A percentile compares a stretch with the other conserved stretches of the same genome.
Evolutionary conservation across 495 filamentous ascomycete genomes (phyloP).

Genomic region (Hypoxylon subgilvum): DNA sequence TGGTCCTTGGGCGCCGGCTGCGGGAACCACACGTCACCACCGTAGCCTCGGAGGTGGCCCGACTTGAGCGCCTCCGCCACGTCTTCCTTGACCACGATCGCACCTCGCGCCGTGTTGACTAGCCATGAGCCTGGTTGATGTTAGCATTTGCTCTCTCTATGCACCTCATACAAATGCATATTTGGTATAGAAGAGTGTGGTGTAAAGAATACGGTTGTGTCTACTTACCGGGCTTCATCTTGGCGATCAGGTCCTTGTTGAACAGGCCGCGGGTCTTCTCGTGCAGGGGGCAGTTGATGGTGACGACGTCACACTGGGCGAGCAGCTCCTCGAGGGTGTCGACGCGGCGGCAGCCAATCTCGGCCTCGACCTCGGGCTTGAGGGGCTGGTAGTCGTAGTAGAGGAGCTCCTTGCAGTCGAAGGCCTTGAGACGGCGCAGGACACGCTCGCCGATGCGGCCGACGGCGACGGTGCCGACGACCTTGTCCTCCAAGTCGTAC

Average conservation of each 20-base stretch:
- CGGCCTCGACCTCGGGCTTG: slow-evolving; percentile 82
- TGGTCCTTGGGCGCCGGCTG: slow-evolving; percentile 97
- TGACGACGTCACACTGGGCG: slow-evolving; percentile 94
- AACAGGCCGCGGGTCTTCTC: slow-evolving; percentile 96
- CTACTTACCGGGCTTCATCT: slow-evolving; percentile 96
- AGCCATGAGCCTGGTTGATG: slow-evolving; percentile 76
- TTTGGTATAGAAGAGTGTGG: neutral
- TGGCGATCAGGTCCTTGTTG: slow-evolving; percentile 98
- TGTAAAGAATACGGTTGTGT: too few species aligned
- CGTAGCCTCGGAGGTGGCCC: slow-evolving; percentile 95
- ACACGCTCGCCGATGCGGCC: slow-evolving; percentile 99
- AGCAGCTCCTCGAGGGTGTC: slow-evolving; percentile 91
- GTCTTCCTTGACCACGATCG: slow-evolving; percentile 99
- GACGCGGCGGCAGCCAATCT: slow-evolving; percentile 94
- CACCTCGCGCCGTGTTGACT: slow-evolving; percentile 96
- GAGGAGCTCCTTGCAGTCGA: slow-evolving; percentile 99
- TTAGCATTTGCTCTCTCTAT: neutral
- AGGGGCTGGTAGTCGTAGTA: slow-evolving; percentile 99
- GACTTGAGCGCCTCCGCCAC: slow-evolving; percentile 91
- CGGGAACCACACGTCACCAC: slow-evolving; percentile 82
- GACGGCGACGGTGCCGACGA: slow-evolving; percentile 96
- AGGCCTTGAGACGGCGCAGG: slow-evolving; percentile 88
- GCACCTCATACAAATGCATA: neutral
- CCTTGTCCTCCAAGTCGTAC: slow-evolving; percentile 96
- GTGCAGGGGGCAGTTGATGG: slow-evolving; percentile 99